Evolutionary conservation across 169 alveolate species (phyloP).

Genomic region (Blepharisma undulans): DNA sequence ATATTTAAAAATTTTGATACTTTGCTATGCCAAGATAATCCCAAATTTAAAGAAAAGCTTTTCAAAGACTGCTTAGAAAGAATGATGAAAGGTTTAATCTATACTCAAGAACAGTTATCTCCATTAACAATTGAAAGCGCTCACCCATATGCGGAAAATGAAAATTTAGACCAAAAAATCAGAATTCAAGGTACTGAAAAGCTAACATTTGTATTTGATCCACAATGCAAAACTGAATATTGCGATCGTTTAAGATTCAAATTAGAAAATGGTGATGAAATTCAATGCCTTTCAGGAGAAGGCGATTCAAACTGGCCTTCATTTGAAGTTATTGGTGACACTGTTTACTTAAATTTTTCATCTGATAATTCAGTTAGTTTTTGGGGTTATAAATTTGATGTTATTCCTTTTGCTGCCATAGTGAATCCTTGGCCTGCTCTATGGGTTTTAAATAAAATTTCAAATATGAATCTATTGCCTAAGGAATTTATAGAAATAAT

Average conservation of each 20-base stretch:
- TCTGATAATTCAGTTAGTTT: slow-evolving; percentile 16
- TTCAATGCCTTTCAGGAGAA: slow-evolving; percentile 34
- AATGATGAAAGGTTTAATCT: too few relatives aligned
- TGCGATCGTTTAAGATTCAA: slow-evolving; percentile 20
- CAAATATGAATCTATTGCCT: neutral
- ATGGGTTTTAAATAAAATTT: neutral
- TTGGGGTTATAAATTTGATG: slow-evolving; percentile 42
- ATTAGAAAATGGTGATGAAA: too few relatives aligned
- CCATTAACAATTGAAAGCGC: slow-evolving; percentile 30
- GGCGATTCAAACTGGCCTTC: neutral
- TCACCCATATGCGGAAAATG: slow-evolving; percentile 38
- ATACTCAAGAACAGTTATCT: too few relatives aligned
- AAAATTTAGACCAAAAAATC: slow-evolving; percentile 24
- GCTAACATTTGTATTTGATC: slow-evolving; percentile 20
- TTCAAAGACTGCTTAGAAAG: too few relatives aligned
- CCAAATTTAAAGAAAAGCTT: too few relatives aligned
- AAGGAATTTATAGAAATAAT: neutral
- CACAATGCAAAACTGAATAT: slow-evolving; percentile 34
- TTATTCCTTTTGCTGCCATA: neutral
- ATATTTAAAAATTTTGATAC: too few relatives aligned
- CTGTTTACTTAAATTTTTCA: slow-evolving; percentile 15
- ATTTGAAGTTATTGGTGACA: slow-evolving; percentile 31
- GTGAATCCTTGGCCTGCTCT: neutral
- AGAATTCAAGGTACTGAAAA: slow-evolving; percentile 22
- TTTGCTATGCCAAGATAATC: too few relatives aligned